A percentile compares a stretch with the other conserved stretches of the same genome.
Evolutionary conservation across 2,329 filamentous ascomycete species (phyloP).

Genomic region (Stachybotrys echinatus): DNA sequence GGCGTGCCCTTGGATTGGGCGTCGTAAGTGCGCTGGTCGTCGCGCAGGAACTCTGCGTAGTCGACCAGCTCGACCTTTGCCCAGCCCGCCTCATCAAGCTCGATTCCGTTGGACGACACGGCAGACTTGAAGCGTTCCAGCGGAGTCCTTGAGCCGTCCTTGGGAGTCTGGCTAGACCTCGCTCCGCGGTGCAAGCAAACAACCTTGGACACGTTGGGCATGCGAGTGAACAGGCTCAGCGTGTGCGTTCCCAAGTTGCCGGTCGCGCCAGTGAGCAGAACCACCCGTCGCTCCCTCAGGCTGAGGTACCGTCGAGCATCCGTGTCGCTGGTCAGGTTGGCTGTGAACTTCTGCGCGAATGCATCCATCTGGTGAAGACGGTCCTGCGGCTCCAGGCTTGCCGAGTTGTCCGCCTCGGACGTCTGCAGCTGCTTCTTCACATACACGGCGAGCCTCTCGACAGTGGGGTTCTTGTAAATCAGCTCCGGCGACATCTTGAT

Average conservation of each 20-base stretch:
- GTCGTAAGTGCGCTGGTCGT: background rate
- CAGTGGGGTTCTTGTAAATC: slow-evolving; percentile 6
- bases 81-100: background rate
- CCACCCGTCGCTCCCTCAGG: slow-evolving; percentile 1
- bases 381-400: background rate
- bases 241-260: slow-evolving; percentile 14
- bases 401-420: background rate
- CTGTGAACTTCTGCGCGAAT: background rate
- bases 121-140: background rate
- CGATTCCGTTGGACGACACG: background rate
- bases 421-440: background rate
- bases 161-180: background rate
- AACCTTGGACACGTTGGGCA: slow-evolving; percentile 7
- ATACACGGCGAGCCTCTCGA: background rate
- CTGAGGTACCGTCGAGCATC: background rate
- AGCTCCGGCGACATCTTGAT: slow-evolving; percentile 8
- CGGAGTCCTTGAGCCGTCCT: background rate
- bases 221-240: slow-evolving; percentile 6
- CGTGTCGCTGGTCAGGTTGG: background rate
- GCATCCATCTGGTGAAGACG: background rate
- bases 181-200: slow-evolving; percentile 10
- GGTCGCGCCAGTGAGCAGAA: slow-evolving; percentile 14
- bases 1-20: background rate
- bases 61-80: slow-evolving; percentile 3
- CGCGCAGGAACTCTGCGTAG: background rate